Conservation (phyloP, 2,329 filamentous ascomycete genomes). For the Aspergillus sclerotialis region DNA sequence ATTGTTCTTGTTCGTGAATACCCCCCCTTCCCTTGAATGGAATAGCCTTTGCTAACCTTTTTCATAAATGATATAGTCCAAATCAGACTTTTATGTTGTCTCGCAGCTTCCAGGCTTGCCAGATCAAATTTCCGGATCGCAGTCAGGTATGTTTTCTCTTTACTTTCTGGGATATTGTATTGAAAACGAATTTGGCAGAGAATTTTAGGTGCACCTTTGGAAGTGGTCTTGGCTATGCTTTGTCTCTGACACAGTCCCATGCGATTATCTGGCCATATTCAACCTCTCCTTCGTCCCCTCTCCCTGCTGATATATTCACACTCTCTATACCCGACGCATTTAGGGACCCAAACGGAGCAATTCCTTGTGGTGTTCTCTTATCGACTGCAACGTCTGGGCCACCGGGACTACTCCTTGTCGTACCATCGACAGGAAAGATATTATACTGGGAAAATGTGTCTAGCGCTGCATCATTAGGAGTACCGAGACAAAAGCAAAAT, state of each 20-base stretch:
- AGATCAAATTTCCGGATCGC: conserved; percentile 62
- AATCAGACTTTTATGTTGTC: conserved; percentile 76
- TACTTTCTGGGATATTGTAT: conserved; percentile 7
- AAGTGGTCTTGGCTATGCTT: conserved; percentile 62
- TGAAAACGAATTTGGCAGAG: conserved; percentile 34
- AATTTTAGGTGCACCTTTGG: conserved; percentile 60
- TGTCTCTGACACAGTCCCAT: conserved; percentile 72
- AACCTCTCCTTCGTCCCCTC: conserved; percentile 23
- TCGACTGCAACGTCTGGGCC: conserved; percentile 72
- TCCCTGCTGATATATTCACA: conserved; percentile 58
- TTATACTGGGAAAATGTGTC: conserved; percentile 96
- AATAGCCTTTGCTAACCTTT: neutral
- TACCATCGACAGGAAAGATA: conserved; percentile 75
- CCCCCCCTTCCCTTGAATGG: conserved; percentile 1
- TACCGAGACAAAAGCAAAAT: conserved; percentile 73
- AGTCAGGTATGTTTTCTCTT: conserved; percentile 49
- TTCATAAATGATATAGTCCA: conserved; percentile 53
- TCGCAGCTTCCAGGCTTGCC: conserved; percentile 79
- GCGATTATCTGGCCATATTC: conserved; percentile 90
- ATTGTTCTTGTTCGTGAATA: conserved; percentile 28
- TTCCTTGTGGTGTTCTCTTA: conserved; percentile 78
- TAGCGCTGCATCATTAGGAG: conserved; percentile 73
- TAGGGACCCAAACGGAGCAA: conserved; percentile 58
- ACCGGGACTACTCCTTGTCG: conserved; percentile 78
- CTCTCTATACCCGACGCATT: conserved; percentile 72